phyloP scores from a whole-genome alignment of 768 basidiomycete genomes.

The Suillus spraguei region DNA sequence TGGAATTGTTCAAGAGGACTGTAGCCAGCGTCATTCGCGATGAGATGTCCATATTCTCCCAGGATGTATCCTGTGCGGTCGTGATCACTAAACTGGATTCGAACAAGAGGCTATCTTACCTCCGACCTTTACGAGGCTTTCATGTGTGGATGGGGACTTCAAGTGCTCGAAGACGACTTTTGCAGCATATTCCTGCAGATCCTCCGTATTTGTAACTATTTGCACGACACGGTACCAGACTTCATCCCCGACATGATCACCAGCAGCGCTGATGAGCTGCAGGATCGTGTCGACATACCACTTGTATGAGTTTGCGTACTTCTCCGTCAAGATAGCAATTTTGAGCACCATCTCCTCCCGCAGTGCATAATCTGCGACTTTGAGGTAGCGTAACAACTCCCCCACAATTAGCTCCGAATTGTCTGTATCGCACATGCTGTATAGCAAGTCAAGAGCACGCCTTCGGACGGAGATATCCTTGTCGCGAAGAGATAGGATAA shows the following conservation, averaged over 20 bases:
- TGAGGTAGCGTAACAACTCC: constrained; percentile 90
- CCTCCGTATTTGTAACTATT: constrained; percentile 98
- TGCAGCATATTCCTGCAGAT: constrained; percentile 95
- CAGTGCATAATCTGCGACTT: constrained; percentile 94
- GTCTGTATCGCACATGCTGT: constrained; percentile 99
- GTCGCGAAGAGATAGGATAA: constrained; percentile 92
- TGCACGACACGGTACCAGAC: constrained; percentile 99
- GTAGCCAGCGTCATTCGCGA: constrained; percentile 93
- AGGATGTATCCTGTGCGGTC: constrained; percentile 83
- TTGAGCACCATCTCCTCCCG: constrained; percentile 99
- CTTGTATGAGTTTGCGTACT: constrained; percentile 96
- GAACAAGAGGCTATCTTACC: constrained; percentile 49
- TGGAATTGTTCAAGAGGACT: constrained; percentile 96
- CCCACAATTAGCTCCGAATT: constrained; percentile 97
- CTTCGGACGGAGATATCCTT: constrained; percentile 97
- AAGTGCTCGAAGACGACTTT: constrained; percentile 90
- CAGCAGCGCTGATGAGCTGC: constrained; percentile 93
- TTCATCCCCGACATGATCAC: constrained; percentile 98
- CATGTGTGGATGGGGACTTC: constrained; percentile 82
- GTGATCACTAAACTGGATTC: constrained; percentile 17
- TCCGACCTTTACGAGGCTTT: constrained; percentile 94
- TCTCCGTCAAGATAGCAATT: constrained; percentile 98
- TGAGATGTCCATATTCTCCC: constrained; percentile 97
- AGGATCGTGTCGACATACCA: constrained; percentile 99
- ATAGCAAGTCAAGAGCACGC: constrained; percentile 91